These are phyloP conservation scores for Pleurozium schreberi DNA, from an alignment of 225 moss, liverwort and hornwort species.

Conservation along the genomic window DNA sequence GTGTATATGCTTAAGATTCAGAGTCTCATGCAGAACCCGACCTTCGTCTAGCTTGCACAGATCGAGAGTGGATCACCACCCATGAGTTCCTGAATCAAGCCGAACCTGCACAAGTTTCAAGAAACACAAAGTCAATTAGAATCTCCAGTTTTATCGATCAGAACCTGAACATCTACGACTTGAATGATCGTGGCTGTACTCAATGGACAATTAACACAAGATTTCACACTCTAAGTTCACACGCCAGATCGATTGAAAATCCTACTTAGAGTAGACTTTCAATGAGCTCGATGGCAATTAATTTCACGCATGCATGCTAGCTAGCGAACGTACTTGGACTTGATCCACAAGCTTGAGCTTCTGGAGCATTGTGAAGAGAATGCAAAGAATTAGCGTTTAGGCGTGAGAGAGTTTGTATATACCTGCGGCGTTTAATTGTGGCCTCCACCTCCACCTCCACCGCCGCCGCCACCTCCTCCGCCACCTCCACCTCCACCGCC, in stretches of 20 bases:
- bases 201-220: background rate
- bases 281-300: background rate
- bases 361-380: background rate
- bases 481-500: fast-evolving
- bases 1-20: background rate
- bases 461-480: fast-evolving
- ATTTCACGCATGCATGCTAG: too few species aligned
- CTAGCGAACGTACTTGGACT: too few species aligned
- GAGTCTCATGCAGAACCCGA: background rate
- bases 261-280: too few species aligned
- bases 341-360: background rate
- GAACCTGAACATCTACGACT: background rate
- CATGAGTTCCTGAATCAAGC: background rate
- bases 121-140: background rate
- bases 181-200: background rate
- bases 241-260: background rate
- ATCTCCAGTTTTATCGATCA: background rate
- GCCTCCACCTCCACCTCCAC: background rate
- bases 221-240: too few species aligned
- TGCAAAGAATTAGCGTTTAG: background rate
- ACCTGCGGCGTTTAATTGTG: background rate
- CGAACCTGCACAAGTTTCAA: background rate
- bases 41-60: background rate
- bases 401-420: background rate
- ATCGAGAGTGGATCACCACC: background rate